Evolutionary conservation across 2,329 filamentous ascomycete species (phyloP).

Genomic region (Colletotrichum liriopes): DNA sequence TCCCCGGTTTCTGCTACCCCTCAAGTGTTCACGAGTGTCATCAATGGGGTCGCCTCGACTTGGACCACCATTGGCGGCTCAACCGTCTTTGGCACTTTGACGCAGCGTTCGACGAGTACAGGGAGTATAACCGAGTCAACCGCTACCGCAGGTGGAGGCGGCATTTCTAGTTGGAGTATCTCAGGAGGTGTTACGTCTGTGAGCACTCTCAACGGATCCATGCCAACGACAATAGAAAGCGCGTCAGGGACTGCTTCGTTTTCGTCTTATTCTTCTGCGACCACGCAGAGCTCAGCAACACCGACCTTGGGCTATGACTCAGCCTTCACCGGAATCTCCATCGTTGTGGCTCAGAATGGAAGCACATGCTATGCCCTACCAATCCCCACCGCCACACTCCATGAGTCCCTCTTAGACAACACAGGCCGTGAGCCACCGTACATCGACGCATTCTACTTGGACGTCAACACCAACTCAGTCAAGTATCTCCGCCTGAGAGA

Average conservation of each 20-base stretch:
- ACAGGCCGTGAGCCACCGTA: conserved; percentile 51
- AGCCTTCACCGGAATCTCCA: conserved; percentile 33
- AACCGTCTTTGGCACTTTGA: not conserved
- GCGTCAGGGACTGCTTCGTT: not conserved
- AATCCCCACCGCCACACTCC: conserved; percentile 28
- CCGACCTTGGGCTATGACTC: not conserved
- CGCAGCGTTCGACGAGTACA: not conserved
- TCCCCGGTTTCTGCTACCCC: not conserved
- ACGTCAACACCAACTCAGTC: conserved; percentile 51
- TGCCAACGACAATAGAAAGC: not conserved
- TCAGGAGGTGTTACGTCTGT: not conserved
- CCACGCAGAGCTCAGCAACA: not conserved
- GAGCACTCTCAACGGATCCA: not conserved
- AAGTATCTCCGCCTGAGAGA: conserved; percentile 54
- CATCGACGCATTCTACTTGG: conserved; percentile 55
- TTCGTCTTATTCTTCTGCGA: not conserved
- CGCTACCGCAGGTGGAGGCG: not conserved
- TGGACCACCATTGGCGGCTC: conserved; percentile 20
- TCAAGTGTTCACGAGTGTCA: conserved; percentile 10
- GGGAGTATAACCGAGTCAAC: not conserved
- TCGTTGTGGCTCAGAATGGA: conserved; percentile 21
- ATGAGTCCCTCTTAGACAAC: conserved; percentile 52
- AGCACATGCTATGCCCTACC: conserved; percentile 37
- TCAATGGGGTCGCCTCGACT: conserved; percentile 1
- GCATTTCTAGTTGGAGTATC: not conserved